Evolutionary conservation across 2,329 filamentous ascomycete species (phyloP).

Genomic region (Simplicillium aogashimaense): DNA sequence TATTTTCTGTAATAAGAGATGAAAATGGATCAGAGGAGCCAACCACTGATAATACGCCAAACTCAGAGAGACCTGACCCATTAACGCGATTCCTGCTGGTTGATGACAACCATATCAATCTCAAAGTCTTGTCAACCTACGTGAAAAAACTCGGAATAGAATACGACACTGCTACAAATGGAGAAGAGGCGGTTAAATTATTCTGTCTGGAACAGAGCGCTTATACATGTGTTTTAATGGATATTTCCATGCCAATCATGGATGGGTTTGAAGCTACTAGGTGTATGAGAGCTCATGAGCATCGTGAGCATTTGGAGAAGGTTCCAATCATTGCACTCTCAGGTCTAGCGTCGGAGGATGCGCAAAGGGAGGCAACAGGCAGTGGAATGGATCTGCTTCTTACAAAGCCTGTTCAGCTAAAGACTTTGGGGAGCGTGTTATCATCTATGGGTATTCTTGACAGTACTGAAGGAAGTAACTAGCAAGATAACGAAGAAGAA

Average conservation of each 20-base stretch:
- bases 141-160: constrained; percentile 21
- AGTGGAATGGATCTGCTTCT: constrained; percentile 44
- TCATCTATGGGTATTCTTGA: no score
- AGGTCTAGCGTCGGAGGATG: constrained; percentile 36
- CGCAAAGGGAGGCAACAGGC: constrained; percentile 41
- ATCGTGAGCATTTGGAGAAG: constrained; percentile 22
- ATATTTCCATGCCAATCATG: constrained; percentile 49
- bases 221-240: constrained; percentile 27
- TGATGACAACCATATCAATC: constrained; percentile 30
- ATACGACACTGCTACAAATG: constrained; percentile 21
- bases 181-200: constrained; percentile 20
- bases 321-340: constrained; percentile 42
- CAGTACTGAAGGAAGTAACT: no score
- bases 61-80: not conserved
- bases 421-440: constrained; percentile 9
- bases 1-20: no score
- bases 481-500: no score
- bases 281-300: constrained; percentile 38
- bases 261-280: constrained; percentile 36
- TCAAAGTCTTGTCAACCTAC: constrained; percentile 21
- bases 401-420: constrained; percentile 40
- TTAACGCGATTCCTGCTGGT: constrained; percentile 21
- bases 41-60: no score
- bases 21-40: not conserved
- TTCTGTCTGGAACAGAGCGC: constrained; percentile 13